Percentiles rank a stretch among this genome's conserved stretches.
These are phyloP conservation scores for Hericium alpestre DNA, from an alignment of 768 basidiomycete species.

Conservation along the genomic window DNA sequence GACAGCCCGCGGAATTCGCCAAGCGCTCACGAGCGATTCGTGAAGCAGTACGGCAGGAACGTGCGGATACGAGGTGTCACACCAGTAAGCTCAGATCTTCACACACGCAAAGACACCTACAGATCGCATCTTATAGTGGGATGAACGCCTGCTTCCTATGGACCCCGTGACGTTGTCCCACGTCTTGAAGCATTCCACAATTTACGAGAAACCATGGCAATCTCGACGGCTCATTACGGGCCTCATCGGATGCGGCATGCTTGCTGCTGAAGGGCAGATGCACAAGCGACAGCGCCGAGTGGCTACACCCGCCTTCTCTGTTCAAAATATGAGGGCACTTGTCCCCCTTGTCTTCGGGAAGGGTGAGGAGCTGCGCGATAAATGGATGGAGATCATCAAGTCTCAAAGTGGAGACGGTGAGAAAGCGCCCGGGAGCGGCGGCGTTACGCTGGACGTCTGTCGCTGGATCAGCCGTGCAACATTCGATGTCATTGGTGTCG, in stretches of 20 bases:
- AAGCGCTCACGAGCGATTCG: constrained; percentile 25
- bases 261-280: constrained; percentile 64
- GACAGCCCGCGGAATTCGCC: constrained; percentile 8
- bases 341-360: constrained; percentile 65
- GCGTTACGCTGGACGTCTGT: constrained; percentile 54
- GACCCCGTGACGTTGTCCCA: constrained; percentile 70
- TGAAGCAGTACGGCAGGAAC: constrained; percentile 54
- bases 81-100: constrained; percentile 40
- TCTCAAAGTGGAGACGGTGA: constrained; percentile 17
- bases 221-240: constrained; percentile 63
- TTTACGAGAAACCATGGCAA: constrained; percentile 80
- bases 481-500: constrained; percentile 86
- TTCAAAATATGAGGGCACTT: constrained; percentile 64
- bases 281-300: constrained; percentile 78
- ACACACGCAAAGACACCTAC: too few relatives aligned
- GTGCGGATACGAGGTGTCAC: constrained; percentile 58
- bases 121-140: constrained; percentile 40
- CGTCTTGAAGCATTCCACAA: constrained; percentile 57
- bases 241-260: constrained; percentile 77
- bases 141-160: constrained; percentile 67
- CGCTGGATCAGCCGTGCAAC: constrained; percentile 77
- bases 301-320: constrained; percentile 67
- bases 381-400: constrained; percentile 44
- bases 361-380: constrained; percentile 48
- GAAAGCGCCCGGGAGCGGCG: constrained; percentile 10